A percentile compares a stretch with the other conserved stretches of the same genome.
Conservation (phyloP, 2,329 filamentous ascomycete genomes). For the Epichloe aotearoae region DNA sequence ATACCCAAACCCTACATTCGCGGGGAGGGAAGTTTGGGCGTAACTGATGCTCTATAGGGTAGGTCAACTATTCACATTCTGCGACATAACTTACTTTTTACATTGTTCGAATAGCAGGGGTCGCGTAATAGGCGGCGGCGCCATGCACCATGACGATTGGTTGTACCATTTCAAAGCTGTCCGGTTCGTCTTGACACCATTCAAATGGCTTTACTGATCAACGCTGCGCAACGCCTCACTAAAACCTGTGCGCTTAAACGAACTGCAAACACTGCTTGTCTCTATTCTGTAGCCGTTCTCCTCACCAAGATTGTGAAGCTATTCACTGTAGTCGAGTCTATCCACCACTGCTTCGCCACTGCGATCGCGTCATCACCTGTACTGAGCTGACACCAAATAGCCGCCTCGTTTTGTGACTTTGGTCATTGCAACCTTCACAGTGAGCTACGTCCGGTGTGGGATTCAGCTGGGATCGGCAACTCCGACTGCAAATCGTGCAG, state of each 20-base stretch:
- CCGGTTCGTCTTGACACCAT: no score
- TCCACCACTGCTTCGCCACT: not conserved
- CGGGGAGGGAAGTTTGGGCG: no score
- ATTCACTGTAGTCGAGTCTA: not conserved
- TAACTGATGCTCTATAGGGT: no score
- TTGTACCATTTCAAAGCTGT: not conserved
- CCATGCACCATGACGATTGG: conserved; percentile 6
- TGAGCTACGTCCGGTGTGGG: not conserved
- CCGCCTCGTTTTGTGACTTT: not conserved
- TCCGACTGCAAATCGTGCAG: not conserved
- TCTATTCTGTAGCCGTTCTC: not conserved
- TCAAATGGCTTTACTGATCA: not conserved
- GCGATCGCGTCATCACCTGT: not conserved
- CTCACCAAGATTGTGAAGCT: not conserved
- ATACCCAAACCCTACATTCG: no score
- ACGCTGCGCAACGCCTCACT: not conserved
- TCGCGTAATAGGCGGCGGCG: not conserved
- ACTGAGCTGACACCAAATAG: not conserved
- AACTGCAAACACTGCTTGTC: not conserved
- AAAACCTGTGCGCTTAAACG: not conserved
- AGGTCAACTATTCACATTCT: no score
- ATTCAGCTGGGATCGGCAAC: not conserved
- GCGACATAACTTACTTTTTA: no score
- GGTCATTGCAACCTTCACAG: not conserved
- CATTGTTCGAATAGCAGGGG: no score